A percentile compares a stretch with the other conserved stretches of the same genome.
Evolutionary conservation across 768 basidiomycete species (phyloP).

Genomic region (Amanita pseudoporphyria): DNA sequence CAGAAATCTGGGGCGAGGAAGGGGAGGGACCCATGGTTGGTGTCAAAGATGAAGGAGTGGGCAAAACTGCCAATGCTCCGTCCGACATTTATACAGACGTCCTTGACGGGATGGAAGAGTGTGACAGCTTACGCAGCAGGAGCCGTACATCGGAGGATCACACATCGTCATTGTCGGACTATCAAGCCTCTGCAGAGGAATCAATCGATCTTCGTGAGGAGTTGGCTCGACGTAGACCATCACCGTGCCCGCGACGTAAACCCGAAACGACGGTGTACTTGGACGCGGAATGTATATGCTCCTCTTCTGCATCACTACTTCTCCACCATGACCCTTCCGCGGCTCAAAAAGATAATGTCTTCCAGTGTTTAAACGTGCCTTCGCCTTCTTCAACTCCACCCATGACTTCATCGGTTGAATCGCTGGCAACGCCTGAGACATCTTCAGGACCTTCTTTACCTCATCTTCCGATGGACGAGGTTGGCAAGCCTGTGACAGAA

Average conservation of each 20-base stretch:
- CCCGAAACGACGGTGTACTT: conserved; percentile 30
- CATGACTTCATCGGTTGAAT: conserved; percentile 51
- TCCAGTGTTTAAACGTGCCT: conserved; percentile 16
- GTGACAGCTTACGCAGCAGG: conserved; percentile 14
- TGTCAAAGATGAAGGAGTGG: conserved; percentile 20
- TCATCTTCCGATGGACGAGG: conserved; percentile 24
- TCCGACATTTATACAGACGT: conserved; percentile 20
- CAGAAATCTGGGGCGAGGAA: conserved; percentile 50
- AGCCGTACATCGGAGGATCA: conserved; percentile 20
- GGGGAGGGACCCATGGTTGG: conserved; percentile 20
- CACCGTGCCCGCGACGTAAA: conserved; percentile 11
- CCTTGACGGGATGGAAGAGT: conserved; percentile 17
- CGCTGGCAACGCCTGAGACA: conserved; percentile 43
- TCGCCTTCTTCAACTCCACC: conserved; percentile 32
- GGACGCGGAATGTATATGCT: conserved; percentile 23
- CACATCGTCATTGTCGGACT: conserved; percentile 21
- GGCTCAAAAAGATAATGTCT: conserved; percentile 15
- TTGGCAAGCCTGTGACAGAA: conserved; percentile 11
- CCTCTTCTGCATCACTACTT: conserved; percentile 20
- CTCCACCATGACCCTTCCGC: conserved; percentile 5
- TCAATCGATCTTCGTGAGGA: conserved; percentile 12
- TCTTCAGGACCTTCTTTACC: conserved; percentile 38
- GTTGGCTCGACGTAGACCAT: conserved; percentile 11
- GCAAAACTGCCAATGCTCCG: conserved; percentile 8
- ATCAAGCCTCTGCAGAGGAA: conserved; percentile 27